Conservation (phyloP, 306 rosid species). For the Pachyrhizus erosus region DNA sequence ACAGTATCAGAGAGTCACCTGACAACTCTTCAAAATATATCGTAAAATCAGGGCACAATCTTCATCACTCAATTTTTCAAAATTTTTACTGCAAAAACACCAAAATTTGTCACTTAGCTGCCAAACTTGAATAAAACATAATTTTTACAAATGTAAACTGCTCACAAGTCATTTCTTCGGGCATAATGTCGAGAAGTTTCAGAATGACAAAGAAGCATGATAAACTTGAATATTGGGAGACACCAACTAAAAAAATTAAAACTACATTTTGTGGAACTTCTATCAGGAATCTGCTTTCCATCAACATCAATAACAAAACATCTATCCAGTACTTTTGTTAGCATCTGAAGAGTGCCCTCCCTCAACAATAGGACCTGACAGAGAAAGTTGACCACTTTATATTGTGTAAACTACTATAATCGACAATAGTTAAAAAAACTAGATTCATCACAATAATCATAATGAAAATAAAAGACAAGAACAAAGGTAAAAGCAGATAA, state of each 20-base stretch:
- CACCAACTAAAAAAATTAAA: constrained; percentile 66
- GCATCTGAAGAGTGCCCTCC: constrained; percentile 65
- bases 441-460: constrained; percentile 16
- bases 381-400: constrained; percentile 19
- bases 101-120: constrained; percentile 27
- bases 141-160: constrained; percentile 36
- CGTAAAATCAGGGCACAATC: constrained; percentile 63
- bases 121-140: constrained; percentile 24
- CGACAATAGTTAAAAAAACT: constrained; percentile 19
- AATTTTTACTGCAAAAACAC: constrained; percentile 55
- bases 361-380: constrained; percentile 71
- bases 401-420: constrained; percentile 8
- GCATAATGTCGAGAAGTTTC: constrained; percentile 53
- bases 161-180: constrained; percentile 67
- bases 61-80: constrained; percentile 61
- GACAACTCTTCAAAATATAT: constrained; percentile 69
- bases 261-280: constrained; percentile 56
- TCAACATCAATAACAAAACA: constrained; percentile 64
- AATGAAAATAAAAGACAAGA: constrained; percentile 23
- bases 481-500: constrained; percentile 9
- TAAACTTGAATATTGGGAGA: constrained; percentile 81
- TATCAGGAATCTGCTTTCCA: constrained; percentile 59
- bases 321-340: constrained; percentile 68
- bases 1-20: constrained; percentile 66
- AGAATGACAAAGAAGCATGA: constrained; percentile 63